These are phyloP conservation scores for Serendipita vermifera DNA, from an alignment of 768 basidiomycete species.

Conservation along the genomic window DNA sequence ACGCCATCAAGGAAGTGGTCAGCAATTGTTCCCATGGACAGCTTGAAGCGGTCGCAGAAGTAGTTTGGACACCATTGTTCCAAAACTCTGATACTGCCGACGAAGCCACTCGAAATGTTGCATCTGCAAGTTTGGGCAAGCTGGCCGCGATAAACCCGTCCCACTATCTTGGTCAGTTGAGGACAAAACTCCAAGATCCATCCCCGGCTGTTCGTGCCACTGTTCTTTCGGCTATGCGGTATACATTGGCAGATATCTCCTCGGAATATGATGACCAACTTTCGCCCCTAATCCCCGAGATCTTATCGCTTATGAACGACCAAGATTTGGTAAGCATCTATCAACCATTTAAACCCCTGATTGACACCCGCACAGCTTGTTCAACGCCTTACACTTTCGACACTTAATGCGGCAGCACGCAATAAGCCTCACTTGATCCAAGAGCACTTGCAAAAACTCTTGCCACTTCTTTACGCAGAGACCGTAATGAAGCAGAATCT, in stretches of 20 bases:
- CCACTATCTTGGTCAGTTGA: slow-evolving; percentile 83
- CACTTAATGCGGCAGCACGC: slow-evolving; percentile 88
- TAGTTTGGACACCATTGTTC: slow-evolving; percentile 86
- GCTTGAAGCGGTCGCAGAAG: slow-evolving; percentile 74
- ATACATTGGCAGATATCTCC: slow-evolving; percentile 73
- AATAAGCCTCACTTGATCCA: slow-evolving; percentile 87
- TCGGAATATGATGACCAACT: slow-evolving; percentile 82
- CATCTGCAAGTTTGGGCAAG: slow-evolving; percentile 93
- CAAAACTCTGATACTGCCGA: slow-evolving; percentile 81
- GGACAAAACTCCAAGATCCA: slow-evolving; percentile 57
- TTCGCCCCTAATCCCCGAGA: slow-evolving; percentile 76
- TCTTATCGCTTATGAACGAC: slow-evolving; percentile 84
- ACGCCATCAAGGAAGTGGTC: slow-evolving; percentile 93
- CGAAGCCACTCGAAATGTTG: slow-evolving; percentile 86
- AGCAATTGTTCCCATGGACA: slow-evolving; percentile 79
- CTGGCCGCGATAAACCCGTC: slow-evolving; percentile 84
- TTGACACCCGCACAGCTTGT: slow-evolving; percentile 49
- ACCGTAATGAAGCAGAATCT: slow-evolving; percentile 66
- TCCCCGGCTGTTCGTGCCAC: slow-evolving; percentile 69
- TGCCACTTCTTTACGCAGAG: slow-evolving; percentile 78
- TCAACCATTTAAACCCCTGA: not conserved
- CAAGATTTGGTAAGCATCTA: slow-evolving; percentile 53
- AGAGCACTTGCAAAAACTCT: slow-evolving; percentile 60
- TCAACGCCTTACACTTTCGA: slow-evolving; percentile 75
- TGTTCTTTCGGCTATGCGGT: slow-evolving; percentile 83